phyloP scores from a whole-genome alignment of 345 rosid genomes.

The Hirschfeldia incana region DNA sequence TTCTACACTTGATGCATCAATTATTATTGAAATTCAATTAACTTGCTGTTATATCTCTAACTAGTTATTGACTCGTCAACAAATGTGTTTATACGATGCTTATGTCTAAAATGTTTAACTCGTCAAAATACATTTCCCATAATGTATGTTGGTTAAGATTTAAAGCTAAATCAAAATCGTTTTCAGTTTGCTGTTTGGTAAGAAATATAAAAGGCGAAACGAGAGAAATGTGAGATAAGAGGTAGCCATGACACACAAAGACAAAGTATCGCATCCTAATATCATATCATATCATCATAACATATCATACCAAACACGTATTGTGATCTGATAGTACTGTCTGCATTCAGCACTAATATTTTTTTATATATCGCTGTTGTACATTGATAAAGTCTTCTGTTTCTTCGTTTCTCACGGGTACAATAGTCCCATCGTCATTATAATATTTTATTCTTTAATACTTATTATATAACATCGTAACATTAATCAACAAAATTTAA shows the following conservation, averaged over 20 bases:
- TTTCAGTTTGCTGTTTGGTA: background rate
- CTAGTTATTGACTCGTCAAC: background rate
- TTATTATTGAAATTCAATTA: background rate
- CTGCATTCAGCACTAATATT: conserved; percentile 3
- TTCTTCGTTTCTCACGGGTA: conserved; percentile 24
- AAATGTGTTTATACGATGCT: background rate
- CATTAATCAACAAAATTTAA: background rate
- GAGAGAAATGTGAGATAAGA: background rate
- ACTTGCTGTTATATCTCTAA: background rate
- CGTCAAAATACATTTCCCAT: background rate
- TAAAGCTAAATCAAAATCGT: background rate
- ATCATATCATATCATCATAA: conserved; percentile 2
- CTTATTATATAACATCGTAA: background rate
- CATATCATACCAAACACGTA: conserved; percentile 32
- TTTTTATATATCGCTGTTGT: background rate
- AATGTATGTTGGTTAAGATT: background rate
- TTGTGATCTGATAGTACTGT: conserved; percentile 24
- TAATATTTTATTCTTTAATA: background rate
- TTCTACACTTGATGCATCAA: background rate
- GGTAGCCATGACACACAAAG: too few relatives aligned
- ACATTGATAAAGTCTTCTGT: background rate
- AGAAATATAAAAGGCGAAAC: background rate
- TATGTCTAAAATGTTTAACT: background rate
- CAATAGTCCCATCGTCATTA: background rate
- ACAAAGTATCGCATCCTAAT: too few relatives aligned